phyloP scores from a whole-genome alignment of 2,329 filamentous ascomycete genomes.

The Ceratocystis cubensis region DNA sequence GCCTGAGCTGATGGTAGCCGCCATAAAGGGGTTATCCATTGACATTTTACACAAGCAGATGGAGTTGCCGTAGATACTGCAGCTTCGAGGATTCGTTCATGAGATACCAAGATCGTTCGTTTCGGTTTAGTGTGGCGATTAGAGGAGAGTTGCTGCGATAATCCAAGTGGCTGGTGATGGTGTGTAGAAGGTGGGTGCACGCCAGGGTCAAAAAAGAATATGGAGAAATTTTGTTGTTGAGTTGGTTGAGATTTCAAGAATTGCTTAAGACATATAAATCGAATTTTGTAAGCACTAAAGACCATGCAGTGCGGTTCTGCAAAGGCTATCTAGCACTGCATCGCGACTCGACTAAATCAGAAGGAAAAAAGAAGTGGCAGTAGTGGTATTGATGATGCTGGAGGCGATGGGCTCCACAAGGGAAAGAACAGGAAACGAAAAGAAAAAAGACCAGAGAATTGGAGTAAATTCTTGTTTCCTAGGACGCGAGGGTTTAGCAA shows the following conservation, averaged over 20 bases:
- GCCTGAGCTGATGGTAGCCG: slow-evolving; percentile 36
- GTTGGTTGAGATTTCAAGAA: not conserved
- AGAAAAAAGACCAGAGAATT: not conserved
- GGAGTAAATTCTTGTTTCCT: not conserved
- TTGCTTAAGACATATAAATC: too few relatives aligned
- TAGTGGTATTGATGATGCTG: not conserved
- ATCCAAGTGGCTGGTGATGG: slow-evolving; percentile 8
- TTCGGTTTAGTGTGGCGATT: not conserved
- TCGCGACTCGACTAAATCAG: not conserved
- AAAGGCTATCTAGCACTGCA: not conserved
- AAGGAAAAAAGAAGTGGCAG: not conserved
- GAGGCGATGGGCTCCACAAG: not conserved
- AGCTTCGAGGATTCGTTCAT: not conserved
- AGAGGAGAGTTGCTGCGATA: not conserved
- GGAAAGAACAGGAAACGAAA: not conserved
- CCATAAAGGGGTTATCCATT: slow-evolving; percentile 32
- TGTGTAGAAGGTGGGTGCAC: too few relatives aligned
- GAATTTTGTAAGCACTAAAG: not conserved
- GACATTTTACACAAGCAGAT: slow-evolving; percentile 29
- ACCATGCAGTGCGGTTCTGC: slow-evolving; percentile 1
- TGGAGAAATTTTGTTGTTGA: not conserved
- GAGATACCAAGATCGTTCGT: not conserved
- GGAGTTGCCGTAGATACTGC: not conserved
- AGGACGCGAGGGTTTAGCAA: not conserved
- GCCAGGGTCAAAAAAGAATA: not conserved